Evolutionary conservation across 139 green algal species (phyloP).

Genomic region (Micractinium conductrix): DNA sequence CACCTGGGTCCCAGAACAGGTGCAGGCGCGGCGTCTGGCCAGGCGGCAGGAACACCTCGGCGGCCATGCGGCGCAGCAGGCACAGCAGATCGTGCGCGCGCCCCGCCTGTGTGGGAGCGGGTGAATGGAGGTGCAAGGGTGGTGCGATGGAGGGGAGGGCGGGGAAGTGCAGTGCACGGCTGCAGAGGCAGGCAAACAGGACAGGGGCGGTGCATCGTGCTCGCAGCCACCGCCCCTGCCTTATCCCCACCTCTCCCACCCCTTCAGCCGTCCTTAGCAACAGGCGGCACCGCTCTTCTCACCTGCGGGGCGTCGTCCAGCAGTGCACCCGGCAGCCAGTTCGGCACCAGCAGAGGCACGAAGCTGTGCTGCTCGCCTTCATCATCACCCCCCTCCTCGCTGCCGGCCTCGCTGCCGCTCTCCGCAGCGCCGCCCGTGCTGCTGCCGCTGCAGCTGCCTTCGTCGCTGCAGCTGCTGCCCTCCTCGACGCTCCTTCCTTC

Average conservation of each 20-base stretch:
- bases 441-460: neutral
- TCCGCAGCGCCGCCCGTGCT: neutral
- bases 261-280: no score
- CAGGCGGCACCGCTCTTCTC: no score
- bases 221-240: no score
- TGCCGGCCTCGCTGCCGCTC: neutral
- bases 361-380: no score
- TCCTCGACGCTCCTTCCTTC: no score
- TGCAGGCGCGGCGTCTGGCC: neutral
- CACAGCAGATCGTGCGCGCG: neutral
- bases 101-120: neutral
- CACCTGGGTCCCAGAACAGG: constrained; percentile 5
- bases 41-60: neutral
- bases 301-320: no score
- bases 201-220: neutral
- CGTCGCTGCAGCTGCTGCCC: neutral
- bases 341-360: no score
- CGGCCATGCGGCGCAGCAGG: neutral
- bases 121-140: neutral
- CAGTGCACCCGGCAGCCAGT: no score
- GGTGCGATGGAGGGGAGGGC: neutral
- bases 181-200: no score
- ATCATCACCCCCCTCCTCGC: neutral
- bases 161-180: neutral
- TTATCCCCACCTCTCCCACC: no score